Conservation (phyloP, 2,329 filamentous ascomycete genomes). For the Sarocladium strictum region DNA sequence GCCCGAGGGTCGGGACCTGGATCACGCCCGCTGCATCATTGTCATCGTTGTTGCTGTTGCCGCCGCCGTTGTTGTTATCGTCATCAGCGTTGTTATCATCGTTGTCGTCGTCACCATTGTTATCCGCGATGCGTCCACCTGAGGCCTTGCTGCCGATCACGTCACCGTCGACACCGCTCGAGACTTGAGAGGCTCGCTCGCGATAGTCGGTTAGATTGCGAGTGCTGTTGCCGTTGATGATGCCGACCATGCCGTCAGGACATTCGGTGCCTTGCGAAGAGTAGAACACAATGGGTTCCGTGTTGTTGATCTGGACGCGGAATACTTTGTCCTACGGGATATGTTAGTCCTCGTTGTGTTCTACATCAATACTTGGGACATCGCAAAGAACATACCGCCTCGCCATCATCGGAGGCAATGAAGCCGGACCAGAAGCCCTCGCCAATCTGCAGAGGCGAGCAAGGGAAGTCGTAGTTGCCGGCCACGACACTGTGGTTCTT, state of each 20-base stretch:
- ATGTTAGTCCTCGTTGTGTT: not conserved
- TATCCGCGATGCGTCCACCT: slow-evolving; percentile 23
- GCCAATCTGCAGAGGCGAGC: slow-evolving; percentile 24
- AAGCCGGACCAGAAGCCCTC: slow-evolving; percentile 34
- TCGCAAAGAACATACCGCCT: slow-evolving; percentile 22
- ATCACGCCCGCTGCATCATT: slow-evolving; percentile 11
- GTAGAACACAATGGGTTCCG: slow-evolving; percentile 30
- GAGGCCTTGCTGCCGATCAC: slow-evolving; percentile 18
- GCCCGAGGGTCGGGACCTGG: slow-evolving; percentile 9
- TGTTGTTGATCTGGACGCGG: slow-evolving; percentile 25
- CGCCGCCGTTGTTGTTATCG: slow-evolving; percentile 2
- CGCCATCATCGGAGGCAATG: slow-evolving; percentile 20
- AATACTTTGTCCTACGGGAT: slow-evolving; percentile 26
- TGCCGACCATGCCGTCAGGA: slow-evolving; percentile 32
- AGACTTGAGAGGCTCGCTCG: slow-evolving; percentile 21
- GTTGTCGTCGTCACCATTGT: slow-evolving; percentile 15
- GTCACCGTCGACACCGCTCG: slow-evolving; percentile 17
- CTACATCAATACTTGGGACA: too few relatives aligned
- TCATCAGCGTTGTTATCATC: slow-evolving; percentile 5
- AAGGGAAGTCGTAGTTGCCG: slow-evolving; percentile 29
- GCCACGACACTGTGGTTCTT: slow-evolving; percentile 32
- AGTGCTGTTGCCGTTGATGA: slow-evolving; percentile 26
- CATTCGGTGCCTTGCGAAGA: slow-evolving; percentile 33
- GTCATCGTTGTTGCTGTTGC: slow-evolving; percentile 4
- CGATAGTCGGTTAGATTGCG: slow-evolving; percentile 26